Evolutionary conservation across 169 alveolate species (phyloP).

Genomic region (Plasmodium fragile): DNA sequence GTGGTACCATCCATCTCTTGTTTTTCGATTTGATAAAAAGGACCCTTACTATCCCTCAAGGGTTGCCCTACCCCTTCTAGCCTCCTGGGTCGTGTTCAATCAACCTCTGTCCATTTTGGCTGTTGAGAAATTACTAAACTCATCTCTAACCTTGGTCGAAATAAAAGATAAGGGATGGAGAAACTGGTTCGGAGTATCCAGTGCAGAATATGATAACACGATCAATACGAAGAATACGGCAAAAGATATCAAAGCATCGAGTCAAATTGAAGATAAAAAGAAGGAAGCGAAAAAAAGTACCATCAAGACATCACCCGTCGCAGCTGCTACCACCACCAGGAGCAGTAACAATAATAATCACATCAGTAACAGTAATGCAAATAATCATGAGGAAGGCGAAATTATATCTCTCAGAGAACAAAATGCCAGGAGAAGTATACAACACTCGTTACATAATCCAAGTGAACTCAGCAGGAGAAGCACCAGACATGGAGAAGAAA

Average conservation of each 20-base stretch:
- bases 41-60: slow-evolving; percentile 93
- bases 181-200: slow-evolving; percentile 75
- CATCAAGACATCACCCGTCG: not conserved
- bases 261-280: slow-evolving; percentile 12
- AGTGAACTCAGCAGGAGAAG: slow-evolving; percentile 43
- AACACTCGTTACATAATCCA: slow-evolving; percentile 4
- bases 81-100: slow-evolving; percentile 91
- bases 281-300: slow-evolving; percentile 12
- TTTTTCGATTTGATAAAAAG: slow-evolving; percentile 89
- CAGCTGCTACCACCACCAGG: not conserved
- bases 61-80: slow-evolving; percentile 91
- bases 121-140: slow-evolving; percentile 83
- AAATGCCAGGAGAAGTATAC: slow-evolving; percentile 8
- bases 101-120: slow-evolving; percentile 90
- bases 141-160: slow-evolving; percentile 45
- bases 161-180: slow-evolving; percentile 73
- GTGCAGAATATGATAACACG: slow-evolving; percentile 40
- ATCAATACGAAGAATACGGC: slow-evolving; percentile 1
- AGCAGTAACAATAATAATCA: not conserved
- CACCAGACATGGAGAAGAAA: slow-evolving; percentile 48
- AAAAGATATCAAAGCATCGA: slow-evolving; percentile 8
- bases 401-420: not conserved
- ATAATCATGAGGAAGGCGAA: not conserved
- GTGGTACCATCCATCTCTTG: slow-evolving; percentile 93
- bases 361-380: not conserved